Evolutionary conservation across 331 rosid species (phyloP), one percentile per base, ranked within the genome.

Genomic region (Rhamnella rubrinervis): DNA sequence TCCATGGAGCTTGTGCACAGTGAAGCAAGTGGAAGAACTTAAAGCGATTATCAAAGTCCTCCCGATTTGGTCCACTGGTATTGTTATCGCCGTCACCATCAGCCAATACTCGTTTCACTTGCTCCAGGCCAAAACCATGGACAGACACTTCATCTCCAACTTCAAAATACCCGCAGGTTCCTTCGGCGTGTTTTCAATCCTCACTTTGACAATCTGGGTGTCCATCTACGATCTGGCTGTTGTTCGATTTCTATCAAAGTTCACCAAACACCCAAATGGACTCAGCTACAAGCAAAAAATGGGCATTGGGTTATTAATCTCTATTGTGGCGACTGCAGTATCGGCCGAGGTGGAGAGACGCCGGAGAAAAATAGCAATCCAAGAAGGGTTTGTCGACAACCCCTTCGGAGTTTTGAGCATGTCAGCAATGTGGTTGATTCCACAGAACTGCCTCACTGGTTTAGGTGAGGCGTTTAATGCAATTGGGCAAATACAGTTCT

Each of bases 61-160:
- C 37, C 96, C 97, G 0, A 79, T 93, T 46, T 90, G 97, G 96
- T 90, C 97, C 28, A 72, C 91, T 1, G 83, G 89, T 60, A 79
- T 93, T 55, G 28, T 78, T 6, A 25, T 86, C 51, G 75, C 75
- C 0, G 66, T 70, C 17, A 25, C 72, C 56, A 66, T 83, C 20
- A 53, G 5, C 80, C 92, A 93, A 65, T 40, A 73, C 38, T 0
- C 84, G 49, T 79, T 90, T 66, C 18, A 83, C 1, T 74, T 85
- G n/a, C 68, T 84, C 62, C 97, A 88, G 81, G 96, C 96, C 6
- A 8, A 0, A 26, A 81, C 86, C 31, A 86, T 90, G 97, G 60
- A 88, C 78, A 79, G 84, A 59, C 77, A 20, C 66, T 5, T 85
- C 11, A 19, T 82, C n/a, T 44, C 72, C 13, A 50, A 63, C 1